Evolutionary conservation across 371 early-diverging fungal genomes (phyloP), one percentile per base, ranked within the genome.

Genomic region (Fennellomyces sp.): DNA sequence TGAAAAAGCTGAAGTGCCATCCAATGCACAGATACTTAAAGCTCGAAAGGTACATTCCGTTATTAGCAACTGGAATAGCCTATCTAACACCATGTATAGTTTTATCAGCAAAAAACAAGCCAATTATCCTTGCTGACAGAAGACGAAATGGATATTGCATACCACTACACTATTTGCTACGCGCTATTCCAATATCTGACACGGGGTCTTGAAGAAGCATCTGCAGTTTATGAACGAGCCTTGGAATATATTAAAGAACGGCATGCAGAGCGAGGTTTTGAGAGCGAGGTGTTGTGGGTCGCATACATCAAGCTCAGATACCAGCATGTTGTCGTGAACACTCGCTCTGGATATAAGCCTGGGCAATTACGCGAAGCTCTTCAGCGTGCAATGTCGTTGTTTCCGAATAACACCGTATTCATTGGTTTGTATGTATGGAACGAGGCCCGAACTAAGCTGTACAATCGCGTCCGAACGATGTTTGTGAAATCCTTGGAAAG

Each of bases 391-490:
- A 51, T 85, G 17, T 53, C 49, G 2, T 54, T 77, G 19, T 89
- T 86, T 55, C 90, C 90, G 0, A 78, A 80, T 58, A 86, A 88
- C 55, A 81, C 83, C 0, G 67, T 86, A 3, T 70, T 91, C 19
- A 71, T 84, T 36, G 68, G 74, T 1, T 47, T 88, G 49, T 89
- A 81, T 64, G 80, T 84, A 12, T 86, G 85, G 85, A 86, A 87
- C 41, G 92, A 91, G 56, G 76, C 83, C 17, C 73, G 82, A 56
- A 84, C 84, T 21, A 83, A 85, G 65, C 73, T 89, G 21, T 79
- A 88, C 51, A 86, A 83, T 41, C 77, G 89, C n/a, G 86, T 91
- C 1, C 65, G 87, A 25, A 66, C 74, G 6, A 65, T 81, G 2
- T 60, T 85, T 49, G 81, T 81, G 27, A 39, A 55, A 49, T 41